phyloP scores from a whole-genome alignment of 2,329 filamentous ascomycete species.

The Calonectria henricotiae region DNA sequence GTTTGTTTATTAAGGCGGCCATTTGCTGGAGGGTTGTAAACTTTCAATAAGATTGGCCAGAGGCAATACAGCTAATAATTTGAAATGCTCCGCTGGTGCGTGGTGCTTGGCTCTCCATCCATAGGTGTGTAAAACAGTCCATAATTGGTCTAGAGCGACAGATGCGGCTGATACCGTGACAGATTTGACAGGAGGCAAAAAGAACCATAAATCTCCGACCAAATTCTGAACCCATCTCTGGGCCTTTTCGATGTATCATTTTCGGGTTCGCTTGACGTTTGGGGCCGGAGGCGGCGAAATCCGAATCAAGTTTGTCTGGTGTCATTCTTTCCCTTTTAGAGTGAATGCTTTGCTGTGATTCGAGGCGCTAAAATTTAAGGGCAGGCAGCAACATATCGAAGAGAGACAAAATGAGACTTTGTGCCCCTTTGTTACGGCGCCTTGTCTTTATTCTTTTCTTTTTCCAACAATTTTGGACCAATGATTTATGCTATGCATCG shows the following conservation, averaged over 20 bases:
- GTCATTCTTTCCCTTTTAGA: conserved; percentile 19
- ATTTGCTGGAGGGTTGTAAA: not conserved
- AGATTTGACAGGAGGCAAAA: not conserved
- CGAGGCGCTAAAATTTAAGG: conserved; percentile 18
- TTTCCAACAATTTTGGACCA: not conserved
- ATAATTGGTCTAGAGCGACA: not conserved
- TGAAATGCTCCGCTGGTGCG: not conserved
- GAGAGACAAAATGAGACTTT: conserved; percentile 22
- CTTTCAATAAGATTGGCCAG: not conserved
- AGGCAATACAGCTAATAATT: not conserved
- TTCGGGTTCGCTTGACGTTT: not conserved
- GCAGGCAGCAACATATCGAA: conserved; percentile 8
- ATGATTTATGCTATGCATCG: conserved; percentile 1
- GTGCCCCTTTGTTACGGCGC: not conserved
- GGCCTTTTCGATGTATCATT: conserved; percentile 1
- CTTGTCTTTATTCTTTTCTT: conserved; percentile 2
- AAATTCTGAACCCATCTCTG: not conserved
- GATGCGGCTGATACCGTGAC: not conserved
- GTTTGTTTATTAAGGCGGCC: not conserved
- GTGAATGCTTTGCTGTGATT: not conserved
- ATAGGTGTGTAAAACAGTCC: not conserved
- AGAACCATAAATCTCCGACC: not conserved
- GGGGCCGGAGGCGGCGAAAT: conserved; percentile 12
- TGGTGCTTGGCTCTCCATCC: not conserved
- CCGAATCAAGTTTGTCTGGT: conserved; percentile 10